Conservation (phyloP, 805 yeast genomes). For the Candida pseudoglaebosa region DNA sequence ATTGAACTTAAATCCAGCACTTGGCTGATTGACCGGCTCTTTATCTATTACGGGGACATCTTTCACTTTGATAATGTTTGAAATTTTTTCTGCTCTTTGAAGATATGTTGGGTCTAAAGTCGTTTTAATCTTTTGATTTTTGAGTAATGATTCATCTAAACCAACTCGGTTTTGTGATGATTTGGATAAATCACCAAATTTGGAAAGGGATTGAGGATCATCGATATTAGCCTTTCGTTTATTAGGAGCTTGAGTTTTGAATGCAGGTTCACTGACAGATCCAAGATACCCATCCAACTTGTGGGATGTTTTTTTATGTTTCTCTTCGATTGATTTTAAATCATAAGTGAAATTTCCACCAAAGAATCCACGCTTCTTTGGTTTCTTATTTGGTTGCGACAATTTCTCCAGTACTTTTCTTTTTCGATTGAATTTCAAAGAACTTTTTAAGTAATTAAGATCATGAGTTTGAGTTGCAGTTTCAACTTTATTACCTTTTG, state of each 20-base stretch:
- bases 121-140: constrained; percentile 13
- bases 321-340: constrained; percentile 11
- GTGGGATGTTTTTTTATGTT: constrained; percentile 6
- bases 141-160: constrained; percentile 14
- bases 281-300: constrained; percentile 35
- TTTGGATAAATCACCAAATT: constrained; percentile 11
- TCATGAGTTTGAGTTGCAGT: constrained; percentile 41
- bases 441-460: constrained; percentile 21
- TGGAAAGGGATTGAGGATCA: constrained; percentile 7
- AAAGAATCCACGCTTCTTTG: constrained; percentile 23
- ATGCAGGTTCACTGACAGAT: constrained; percentile 27
- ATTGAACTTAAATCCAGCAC: constrained; percentile 35
- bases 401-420: constrained; percentile 3
- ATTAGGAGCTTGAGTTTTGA: constrained; percentile 10
- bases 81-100: constrained; percentile 19
- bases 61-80: constrained; percentile 30
- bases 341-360: constrained; percentile 38
- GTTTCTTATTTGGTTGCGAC: constrained; percentile 11
- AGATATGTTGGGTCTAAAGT: constrained; percentile 26
- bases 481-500: constrained; percentile 25
- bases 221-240: constrained; percentile 8
- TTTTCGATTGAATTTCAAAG: constrained; percentile 21
- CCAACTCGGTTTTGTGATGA: constrained; percentile 16
- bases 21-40: constrained; percentile 18
- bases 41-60: constrained; percentile 10